Base-by-base conservation (phyloP, 768 basidiomycete species). In the Suillus decipiens region DNA sequence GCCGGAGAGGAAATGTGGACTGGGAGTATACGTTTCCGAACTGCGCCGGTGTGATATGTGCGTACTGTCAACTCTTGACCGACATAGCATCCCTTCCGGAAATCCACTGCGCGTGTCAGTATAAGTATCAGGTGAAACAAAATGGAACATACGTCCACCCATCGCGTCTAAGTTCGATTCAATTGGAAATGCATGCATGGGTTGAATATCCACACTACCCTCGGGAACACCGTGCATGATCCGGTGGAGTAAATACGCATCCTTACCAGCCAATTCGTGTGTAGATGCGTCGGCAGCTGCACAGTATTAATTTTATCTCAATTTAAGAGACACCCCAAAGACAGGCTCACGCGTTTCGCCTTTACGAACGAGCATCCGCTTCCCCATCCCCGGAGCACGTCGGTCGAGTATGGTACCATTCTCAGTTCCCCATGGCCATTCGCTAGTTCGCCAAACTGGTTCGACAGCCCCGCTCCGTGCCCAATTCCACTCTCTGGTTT, bases 11-110 rank as follows among this genome's bases (percentile, higher is more conserved):
- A 95, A 57, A 75, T 77, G 2, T 79, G 67, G n/a, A 98, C 84
- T 2, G 95, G 95, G 12, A 95, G 77, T 37, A 96, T 91, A 14
- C 97, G 87, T 75, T 98, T 99, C 65, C 97, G 83, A 48, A 97
- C 80, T 33, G 90, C 82, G 12, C 97, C 97, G 7, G 91, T 98
- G 73, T 98, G 95, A 75, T 96, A 96, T 42, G 96, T 98, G 59
- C 97, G 86, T 7, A 97, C 96, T 0, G 96, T 98, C 45, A 99
- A 81, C 70, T 99, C 97, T 80, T 99, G 97, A 10, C 97, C 97
- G 6, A 99, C 89, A 71, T 98, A 99, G 72, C 97, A 99, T 3
- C 97, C 97, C 78, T 99, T 99, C 62, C 93, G 82, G 75, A 97
- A 98, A 76, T 98, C 95, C 72, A 99, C 96, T 90, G 81, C 33